Evolutionary conservation across 2,329 filamentous ascomycete genomes (phyloP).

Genomic region (Talaromyces sp.): DNA sequence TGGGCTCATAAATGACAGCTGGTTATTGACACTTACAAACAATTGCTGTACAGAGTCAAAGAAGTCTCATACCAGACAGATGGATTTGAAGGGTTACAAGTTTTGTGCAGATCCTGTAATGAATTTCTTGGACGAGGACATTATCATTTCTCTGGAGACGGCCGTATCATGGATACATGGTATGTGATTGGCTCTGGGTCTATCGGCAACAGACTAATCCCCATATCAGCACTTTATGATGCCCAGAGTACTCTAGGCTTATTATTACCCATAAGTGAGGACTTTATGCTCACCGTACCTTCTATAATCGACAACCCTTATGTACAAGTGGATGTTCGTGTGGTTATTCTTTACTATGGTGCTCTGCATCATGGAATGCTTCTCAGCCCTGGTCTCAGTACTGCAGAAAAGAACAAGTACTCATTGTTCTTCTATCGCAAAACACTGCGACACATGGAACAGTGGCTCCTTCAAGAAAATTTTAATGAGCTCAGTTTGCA

Average conservation of each 20-base stretch:
- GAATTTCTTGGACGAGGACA: background rate
- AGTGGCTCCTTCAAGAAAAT: background rate
- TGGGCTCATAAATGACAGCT: background rate
- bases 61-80: background rate
- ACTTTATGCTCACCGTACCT: background rate
- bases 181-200: background rate
- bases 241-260: background rate
- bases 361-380: background rate
- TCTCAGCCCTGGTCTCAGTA: background rate
- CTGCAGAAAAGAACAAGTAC: background rate
- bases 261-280: background rate
- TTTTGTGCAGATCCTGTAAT: background rate
- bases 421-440: background rate
- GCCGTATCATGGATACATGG: background rate
- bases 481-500: background rate
- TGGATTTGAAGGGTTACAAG: background rate
- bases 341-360: background rate
- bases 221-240: background rate
- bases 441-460: background rate
- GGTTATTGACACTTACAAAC: background rate
- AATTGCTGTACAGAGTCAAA: background rate
- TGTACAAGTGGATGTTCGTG: background rate
- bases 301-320: background rate
- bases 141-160: background rate
- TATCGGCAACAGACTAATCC: background rate